Percentiles rank a stretch among this genome's conserved stretches.
Conservation (phyloP, 1,139 yeast species). For the Blastobotrys ciferrii region DNA sequence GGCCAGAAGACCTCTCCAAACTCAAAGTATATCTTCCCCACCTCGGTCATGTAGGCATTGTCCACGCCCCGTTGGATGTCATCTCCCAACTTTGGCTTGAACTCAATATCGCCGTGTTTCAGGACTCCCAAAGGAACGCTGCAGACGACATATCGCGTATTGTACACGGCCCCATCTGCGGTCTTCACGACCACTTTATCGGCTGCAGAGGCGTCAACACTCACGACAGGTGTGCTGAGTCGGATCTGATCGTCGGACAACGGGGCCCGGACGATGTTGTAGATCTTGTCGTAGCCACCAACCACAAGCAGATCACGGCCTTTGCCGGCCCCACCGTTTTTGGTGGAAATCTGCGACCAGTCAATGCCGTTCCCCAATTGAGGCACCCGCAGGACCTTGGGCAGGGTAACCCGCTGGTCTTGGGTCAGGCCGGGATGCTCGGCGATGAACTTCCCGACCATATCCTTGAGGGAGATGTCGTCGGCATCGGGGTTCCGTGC, state of each 20-base stretch:
- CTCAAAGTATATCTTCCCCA: slow-evolving; percentile 81
- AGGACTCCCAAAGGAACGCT: slow-evolving; percentile 76
- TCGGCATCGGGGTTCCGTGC: slow-evolving; percentile 48
- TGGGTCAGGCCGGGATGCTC: slow-evolving; percentile 43
- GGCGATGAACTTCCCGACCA: slow-evolving; percentile 48
- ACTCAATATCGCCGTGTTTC: slow-evolving; percentile 48
- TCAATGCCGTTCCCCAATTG: slow-evolving; percentile 79
- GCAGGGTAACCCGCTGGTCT: slow-evolving; percentile 50
- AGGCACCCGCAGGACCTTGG: slow-evolving; percentile 51
- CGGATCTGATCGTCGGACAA: slow-evolving; percentile 45
- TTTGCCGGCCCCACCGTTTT: slow-evolving; percentile 50
- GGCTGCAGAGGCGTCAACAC: slow-evolving; percentile 35
- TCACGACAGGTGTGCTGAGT: slow-evolving; percentile 48
- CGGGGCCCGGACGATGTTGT: slow-evolving; percentile 24
- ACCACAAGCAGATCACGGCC: slow-evolving; percentile 87
- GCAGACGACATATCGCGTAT: slow-evolving; percentile 57
- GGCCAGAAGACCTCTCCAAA: slow-evolving; percentile 71
- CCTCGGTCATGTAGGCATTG: slow-evolving; percentile 60
- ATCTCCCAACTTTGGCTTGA: slow-evolving; percentile 47
- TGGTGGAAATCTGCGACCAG: slow-evolving; percentile 31
- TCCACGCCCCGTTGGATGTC: slow-evolving; percentile 46
- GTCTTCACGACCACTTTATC: slow-evolving; percentile 31
- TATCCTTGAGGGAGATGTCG: slow-evolving; percentile 53
- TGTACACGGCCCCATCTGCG: slow-evolving; percentile 31
- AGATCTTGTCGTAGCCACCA: slow-evolving; percentile 57